phyloP scores from a whole-genome alignment of 257 asterid species.

The Fraxinus quadrangulata region DNA sequence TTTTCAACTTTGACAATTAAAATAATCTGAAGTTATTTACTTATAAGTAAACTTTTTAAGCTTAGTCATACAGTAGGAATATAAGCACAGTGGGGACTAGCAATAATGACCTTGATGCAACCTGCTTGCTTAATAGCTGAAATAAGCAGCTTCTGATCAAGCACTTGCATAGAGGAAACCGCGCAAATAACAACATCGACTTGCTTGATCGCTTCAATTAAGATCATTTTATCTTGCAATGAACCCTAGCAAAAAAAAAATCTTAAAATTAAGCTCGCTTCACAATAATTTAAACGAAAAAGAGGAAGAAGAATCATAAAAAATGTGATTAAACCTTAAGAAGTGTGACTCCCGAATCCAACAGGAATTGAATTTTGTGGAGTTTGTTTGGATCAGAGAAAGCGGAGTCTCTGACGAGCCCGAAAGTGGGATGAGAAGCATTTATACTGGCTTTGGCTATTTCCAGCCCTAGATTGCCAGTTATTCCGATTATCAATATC shows the following conservation, averaged over 20 bases:
- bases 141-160: conserved; percentile 73
- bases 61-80: not conserved
- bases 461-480: conserved; percentile 81
- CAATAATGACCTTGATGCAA: conserved; percentile 65
- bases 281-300: not conserved
- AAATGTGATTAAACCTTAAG: conserved; percentile 42
- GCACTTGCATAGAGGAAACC: conserved; percentile 65
- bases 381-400: conserved; percentile 62
- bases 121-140: conserved; percentile 70
- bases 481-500: conserved; percentile 76
- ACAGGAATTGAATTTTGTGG: conserved; percentile 53
- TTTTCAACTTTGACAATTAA: not conserved
- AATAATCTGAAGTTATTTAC: not conserved
- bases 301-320: too few relatives aligned
- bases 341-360: conserved; percentile 53
- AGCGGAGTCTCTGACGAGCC: conserved; percentile 76
- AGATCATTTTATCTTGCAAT: conserved; percentile 64
- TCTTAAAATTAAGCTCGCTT: not conserved
- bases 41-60: not conserved
- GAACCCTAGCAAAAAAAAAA: conserved; percentile 57
- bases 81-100: not conserved
- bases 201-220: conserved; percentile 58
- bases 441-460: conserved; percentile 69
- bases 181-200: conserved; percentile 89
- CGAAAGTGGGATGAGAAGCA: conserved; percentile 77